Evolutionary conservation across 2,329 filamentous ascomycete species (phyloP).

Genomic region (Calonectria honghensis): DNA sequence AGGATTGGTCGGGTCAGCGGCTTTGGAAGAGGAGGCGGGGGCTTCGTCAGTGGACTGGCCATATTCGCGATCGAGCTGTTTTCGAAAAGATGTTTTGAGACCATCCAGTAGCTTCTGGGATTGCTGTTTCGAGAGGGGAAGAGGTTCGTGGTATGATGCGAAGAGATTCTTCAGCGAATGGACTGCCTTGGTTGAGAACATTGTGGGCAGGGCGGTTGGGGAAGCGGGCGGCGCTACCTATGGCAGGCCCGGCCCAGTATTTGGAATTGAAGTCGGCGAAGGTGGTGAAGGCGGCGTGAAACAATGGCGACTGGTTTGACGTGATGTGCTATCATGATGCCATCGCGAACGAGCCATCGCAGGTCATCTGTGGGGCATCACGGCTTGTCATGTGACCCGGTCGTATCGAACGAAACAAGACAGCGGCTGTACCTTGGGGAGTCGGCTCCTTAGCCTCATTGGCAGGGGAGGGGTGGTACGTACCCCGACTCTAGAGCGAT

Average conservation of each 20-base stretch:
- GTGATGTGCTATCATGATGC: slow-evolving; percentile 50
- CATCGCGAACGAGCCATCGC: slow-evolving; percentile 53
- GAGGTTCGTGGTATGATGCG: slow-evolving; percentile 69
- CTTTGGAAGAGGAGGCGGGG: slow-evolving; percentile 44
- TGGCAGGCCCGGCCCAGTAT: slow-evolving; percentile 38
- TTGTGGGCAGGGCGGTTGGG: slow-evolving; percentile 58
- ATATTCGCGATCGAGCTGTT: slow-evolving; percentile 75
- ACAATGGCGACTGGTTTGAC: slow-evolving; percentile 26
- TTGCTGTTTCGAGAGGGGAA: slow-evolving; percentile 69
- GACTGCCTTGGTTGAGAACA: slow-evolving; percentile 63
- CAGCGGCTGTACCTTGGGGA: slow-evolving; percentile 22
- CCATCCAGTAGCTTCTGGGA: slow-evolving; percentile 73
- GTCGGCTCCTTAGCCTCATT: slow-evolving; percentile 34
- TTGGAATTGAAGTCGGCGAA: slow-evolving; percentile 20
- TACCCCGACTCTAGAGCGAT: slow-evolving; percentile 22
- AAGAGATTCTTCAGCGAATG: slow-evolving; percentile 63
- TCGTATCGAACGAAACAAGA: slow-evolving; percentile 28
- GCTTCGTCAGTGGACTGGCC: slow-evolving; percentile 62
- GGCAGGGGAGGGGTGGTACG: slow-evolving; percentile 29
- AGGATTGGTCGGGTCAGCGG: slow-evolving; percentile 44
- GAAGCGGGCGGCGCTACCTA: slow-evolving; percentile 50
- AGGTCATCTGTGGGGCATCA: slow-evolving; percentile 41
- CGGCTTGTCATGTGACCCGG: slow-evolving; percentile 52
- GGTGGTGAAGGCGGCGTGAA: slow-evolving; percentile 30
- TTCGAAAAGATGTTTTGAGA: slow-evolving; percentile 74